Evolutionary conservation across 306 rosid genomes (phyloP).

Genomic region (Pueraria montana): DNA sequence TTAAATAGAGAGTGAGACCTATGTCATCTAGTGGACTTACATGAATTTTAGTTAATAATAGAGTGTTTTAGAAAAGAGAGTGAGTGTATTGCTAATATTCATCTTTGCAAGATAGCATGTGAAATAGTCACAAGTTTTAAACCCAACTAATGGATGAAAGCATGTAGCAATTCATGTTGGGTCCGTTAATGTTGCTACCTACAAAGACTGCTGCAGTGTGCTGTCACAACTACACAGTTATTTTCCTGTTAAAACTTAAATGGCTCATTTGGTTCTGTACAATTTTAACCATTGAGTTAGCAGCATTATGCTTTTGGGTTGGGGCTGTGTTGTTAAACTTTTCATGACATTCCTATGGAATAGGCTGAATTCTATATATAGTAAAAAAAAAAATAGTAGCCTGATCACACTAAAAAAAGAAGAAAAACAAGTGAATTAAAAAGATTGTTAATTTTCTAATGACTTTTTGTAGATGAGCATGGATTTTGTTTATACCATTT

Average conservation of each 20-base stretch:
- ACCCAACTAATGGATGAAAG: neutral
- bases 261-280: neutral
- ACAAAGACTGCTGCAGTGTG: neutral
- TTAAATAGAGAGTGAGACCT: neutral
- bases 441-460: no score
- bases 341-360: neutral
- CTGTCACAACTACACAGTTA: neutral
- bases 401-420: neutral
- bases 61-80: neutral
- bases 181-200: neutral
- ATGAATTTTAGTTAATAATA: neutral
- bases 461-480: neutral
- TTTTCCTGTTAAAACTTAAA: neutral
- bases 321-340: slow-evolving; percentile 7
- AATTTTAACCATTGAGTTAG: neutral
- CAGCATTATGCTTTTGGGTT: slow-evolving; percentile 6
- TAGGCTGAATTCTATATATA: neutral
- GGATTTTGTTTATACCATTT: no score
- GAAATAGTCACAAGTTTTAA: neutral
- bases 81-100: neutral
- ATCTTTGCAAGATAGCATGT: neutral
- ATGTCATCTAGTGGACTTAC: neutral
- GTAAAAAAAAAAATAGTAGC: neutral
- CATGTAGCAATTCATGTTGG: neutral
- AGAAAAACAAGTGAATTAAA: neutral